Evolutionary conservation across 1,284 basidiomycete species (phyloP), one percentile per base, ranked within the genome.

Genomic region (Entoloma clypeatum): DNA sequence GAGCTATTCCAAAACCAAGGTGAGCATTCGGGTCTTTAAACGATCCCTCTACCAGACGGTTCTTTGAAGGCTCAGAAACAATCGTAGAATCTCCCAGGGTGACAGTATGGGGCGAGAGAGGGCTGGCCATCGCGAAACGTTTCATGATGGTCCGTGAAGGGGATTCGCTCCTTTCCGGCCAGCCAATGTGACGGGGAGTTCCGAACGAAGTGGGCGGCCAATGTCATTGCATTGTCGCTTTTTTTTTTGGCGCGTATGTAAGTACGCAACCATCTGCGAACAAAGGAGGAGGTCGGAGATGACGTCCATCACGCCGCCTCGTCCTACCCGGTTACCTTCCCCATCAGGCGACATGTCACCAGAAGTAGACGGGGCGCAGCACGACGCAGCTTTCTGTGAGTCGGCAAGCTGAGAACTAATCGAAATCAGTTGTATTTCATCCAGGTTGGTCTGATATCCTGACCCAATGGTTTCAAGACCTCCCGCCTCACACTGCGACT

Each of bases 151-250:
- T 32, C 41, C 40, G 26, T 39, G 37, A 43, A 41, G 39, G 43
- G 44, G 42, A 24, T 27, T 35, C 36, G 40, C 43, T 47, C 36
- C 42, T 47, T 36, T 42, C 40, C 43, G 36, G 24, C 13, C 33
- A 40, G 32, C 33, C 30, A 41, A 45, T 34, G 45, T 29, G 38
- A 24, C 51, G 51, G 49, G 16, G 45, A 47, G 43, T 49, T 49
- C 52, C 50, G 52, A 44, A 25, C 21, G n/a, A 29, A 23, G n/a
- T 24, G 31, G 23, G 17, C 40, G 39, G 31, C 34, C 27, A 43
- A 32, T 32, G 34, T 40, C 22, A 17, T 26, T 50, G 43, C 41
- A 43, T 50, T 52, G 43, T 45, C 21, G 32, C n/a, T n/a, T n/a
- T n/a, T n/a, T n/a, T n/a, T n/a, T n/a, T n/a, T n/a, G n/a, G n/a